Evolutionary conservation across 1,284 basidiomycete genomes (phyloP).

Genomic region (Coriolopsis trogii): DNA sequence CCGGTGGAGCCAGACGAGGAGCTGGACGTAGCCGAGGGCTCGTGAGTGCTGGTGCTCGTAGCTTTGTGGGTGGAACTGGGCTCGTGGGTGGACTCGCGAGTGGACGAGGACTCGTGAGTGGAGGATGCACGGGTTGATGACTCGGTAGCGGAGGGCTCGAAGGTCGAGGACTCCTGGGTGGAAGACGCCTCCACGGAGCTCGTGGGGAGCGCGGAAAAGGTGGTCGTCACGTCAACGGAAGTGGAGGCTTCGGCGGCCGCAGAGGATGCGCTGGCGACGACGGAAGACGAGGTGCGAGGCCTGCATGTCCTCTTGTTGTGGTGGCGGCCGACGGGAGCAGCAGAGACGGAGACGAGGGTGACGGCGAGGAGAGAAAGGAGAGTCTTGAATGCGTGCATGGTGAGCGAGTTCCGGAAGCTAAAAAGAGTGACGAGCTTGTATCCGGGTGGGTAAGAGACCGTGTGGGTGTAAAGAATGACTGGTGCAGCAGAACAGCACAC

Average conservation of each 20-base stretch:
- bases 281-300: slow-evolving; percentile 3
- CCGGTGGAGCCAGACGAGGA: slow-evolving; percentile 2
- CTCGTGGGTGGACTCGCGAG: slow-evolving; percentile 6
- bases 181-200: background rate
- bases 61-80: slow-evolving; percentile 8
- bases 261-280: slow-evolving; percentile 4
- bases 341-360: slow-evolving; percentile 21
- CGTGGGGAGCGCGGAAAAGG: slow-evolving; percentile 1
- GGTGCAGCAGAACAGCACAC: slow-evolving; percentile 20
- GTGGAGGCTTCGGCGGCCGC: background rate
- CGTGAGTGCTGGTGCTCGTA: background rate
- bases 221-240: background rate
- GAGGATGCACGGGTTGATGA: background rate
- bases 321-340: slow-evolving; percentile 18
- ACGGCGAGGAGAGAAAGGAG: slow-evolving; percentile 28
- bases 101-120: background rate
- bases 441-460: slow-evolving; percentile 21
- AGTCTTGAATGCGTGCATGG: slow-evolving; percentile 29
- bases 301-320: slow-evolving; percentile 17
- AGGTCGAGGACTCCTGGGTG: slow-evolving; percentile 4
- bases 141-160: background rate
- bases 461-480: slow-evolving; percentile 20
- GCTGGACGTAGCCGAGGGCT: slow-evolving; percentile 5
- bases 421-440: slow-evolving; percentile 13
- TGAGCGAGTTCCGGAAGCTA: slow-evolving; percentile 2